These are phyloP conservation scores for Chlamydomonas eustigma DNA, from an alignment of 139 green algal species.

Conservation along the genomic window DNA sequence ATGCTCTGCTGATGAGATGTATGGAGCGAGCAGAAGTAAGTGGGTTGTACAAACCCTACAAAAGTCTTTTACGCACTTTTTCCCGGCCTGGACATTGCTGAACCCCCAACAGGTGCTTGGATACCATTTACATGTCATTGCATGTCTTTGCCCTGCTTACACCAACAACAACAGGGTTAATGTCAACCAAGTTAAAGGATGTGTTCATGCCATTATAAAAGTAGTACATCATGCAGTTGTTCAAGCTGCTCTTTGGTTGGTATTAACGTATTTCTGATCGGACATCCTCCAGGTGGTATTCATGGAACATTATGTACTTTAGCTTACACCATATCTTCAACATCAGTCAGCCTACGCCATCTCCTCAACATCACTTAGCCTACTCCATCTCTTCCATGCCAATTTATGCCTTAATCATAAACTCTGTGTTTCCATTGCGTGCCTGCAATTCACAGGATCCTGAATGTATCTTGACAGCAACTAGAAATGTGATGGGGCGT, in stretches of 20 bases:
- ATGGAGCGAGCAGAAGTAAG: too few relatives aligned
- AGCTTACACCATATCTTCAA: not conserved
- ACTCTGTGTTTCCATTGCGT: not conserved
- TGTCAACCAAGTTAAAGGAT: not conserved
- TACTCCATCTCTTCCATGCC: not conserved
- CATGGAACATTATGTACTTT: not conserved
- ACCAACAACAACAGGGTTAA: not conserved
- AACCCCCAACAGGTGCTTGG: too few relatives aligned
- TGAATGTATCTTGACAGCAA: slow-evolving; percentile 6
- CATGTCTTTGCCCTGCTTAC: too few relatives aligned
- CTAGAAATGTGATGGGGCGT: slow-evolving; percentile 22
- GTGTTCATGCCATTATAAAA: not conserved
- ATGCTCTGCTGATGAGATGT: too few relatives aligned
- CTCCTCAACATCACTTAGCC: not conserved
- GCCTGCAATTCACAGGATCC: not conserved
- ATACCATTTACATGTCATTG: too few relatives aligned
- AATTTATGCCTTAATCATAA: not conserved
- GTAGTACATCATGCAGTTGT: not conserved
- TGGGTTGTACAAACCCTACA: too few relatives aligned
- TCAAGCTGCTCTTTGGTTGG: not conserved
- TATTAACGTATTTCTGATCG: not conserved
- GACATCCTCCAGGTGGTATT: not conserved
- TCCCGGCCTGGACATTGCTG: too few relatives aligned
- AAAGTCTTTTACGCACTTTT: too few relatives aligned
- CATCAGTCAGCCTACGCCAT: not conserved